phyloP scores from a whole-genome alignment of 1,284 basidiomycete species.

The Anthracocystis walkeri region DNA sequence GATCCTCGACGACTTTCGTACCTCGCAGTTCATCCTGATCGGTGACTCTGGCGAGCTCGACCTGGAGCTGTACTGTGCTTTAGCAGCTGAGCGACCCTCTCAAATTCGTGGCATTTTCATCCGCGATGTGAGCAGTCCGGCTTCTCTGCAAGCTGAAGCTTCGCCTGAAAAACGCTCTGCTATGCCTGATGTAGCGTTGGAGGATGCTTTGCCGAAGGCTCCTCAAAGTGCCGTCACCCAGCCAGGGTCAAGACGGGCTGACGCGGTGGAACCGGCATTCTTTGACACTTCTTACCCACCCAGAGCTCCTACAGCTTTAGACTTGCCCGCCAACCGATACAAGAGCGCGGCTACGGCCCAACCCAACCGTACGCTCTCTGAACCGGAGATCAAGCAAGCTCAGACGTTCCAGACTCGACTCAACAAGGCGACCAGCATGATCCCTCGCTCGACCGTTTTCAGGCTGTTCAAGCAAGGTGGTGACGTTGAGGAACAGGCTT shows the following conservation, averaged over 20 bases:
- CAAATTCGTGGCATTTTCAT: slow-evolving; percentile 63
- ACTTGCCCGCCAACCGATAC: slow-evolving; percentile 22
- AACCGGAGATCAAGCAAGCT: slow-evolving; percentile 37
- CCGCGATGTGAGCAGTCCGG: slow-evolving; percentile 57
- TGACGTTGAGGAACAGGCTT: slow-evolving; percentile 41
- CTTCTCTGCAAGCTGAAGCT: neutral
- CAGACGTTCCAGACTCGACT: slow-evolving; percentile 45
- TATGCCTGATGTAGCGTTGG: neutral
- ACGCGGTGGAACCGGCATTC: slow-evolving; percentile 15
- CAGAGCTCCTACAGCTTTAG: slow-evolving; percentile 19
- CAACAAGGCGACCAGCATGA: slow-evolving; percentile 41
- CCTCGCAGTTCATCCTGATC: slow-evolving; percentile 60
- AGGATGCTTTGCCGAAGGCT: slow-evolving; percentile 18
- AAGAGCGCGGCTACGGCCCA: slow-evolving; percentile 4
- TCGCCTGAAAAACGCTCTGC: neutral
- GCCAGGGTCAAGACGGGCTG: slow-evolving; percentile 14
- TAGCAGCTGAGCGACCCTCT: slow-evolving; percentile 57
- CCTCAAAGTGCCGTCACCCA: slow-evolving; percentile 30
- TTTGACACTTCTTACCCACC: slow-evolving; percentile 47
- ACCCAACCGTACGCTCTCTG: slow-evolving; percentile 23
- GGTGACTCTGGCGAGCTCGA: slow-evolving; percentile 67
- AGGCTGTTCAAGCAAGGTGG: slow-evolving; percentile 44
- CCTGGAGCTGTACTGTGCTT: slow-evolving; percentile 62
- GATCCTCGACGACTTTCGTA: slow-evolving; percentile 55
- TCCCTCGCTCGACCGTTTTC: slow-evolving; percentile 51